Conservation (phyloP, 2,329 filamentous ascomycete genomes). For the Colletotrichum graminicola region DNA sequence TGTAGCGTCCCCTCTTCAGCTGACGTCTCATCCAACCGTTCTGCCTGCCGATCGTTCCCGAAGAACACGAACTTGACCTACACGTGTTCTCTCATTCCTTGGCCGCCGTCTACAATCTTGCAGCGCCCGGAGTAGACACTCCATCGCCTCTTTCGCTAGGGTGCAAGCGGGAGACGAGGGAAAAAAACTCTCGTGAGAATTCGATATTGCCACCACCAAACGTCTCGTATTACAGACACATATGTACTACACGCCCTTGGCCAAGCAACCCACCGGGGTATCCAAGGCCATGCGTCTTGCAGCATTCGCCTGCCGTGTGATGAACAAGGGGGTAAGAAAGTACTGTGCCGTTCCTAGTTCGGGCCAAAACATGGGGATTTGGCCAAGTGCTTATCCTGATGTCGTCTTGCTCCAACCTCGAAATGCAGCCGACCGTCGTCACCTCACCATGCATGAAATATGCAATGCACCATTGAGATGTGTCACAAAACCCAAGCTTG, state of each 20-base stretch:
- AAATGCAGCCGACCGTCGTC: conserved; percentile 29
- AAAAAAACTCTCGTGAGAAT: not conserved
- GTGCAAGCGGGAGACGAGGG: not conserved
- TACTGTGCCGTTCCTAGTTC: conserved; percentile 10
- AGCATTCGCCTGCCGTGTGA: not conserved
- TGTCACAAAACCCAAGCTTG: conserved; percentile 21
- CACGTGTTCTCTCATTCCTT: not conserved
- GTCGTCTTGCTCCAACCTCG: conserved; percentile 28
- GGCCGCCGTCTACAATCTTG: not conserved
- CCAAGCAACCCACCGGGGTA: not conserved
- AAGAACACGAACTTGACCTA: conserved; percentile 7
- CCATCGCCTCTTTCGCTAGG: not conserved
- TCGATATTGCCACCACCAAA: conserved; percentile 21
- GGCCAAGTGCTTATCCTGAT: conserved; percentile 32
- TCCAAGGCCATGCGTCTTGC: conserved; percentile 13
- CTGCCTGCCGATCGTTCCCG: not conserved
- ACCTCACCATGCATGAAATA: conserved; percentile 36
- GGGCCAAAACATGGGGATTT: conserved; percentile 1
- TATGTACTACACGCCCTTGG: not conserved
- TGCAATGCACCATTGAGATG: conserved; percentile 29
- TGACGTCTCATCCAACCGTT: not conserved
- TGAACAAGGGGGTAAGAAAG: conserved; percentile 1
- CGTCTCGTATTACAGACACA: conserved; percentile 21
- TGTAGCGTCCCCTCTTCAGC: not conserved
- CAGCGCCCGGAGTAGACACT: not conserved